Conservation (phyloP, 139 green algal genomes). For the Raphidocelis subcapitata region DNA sequence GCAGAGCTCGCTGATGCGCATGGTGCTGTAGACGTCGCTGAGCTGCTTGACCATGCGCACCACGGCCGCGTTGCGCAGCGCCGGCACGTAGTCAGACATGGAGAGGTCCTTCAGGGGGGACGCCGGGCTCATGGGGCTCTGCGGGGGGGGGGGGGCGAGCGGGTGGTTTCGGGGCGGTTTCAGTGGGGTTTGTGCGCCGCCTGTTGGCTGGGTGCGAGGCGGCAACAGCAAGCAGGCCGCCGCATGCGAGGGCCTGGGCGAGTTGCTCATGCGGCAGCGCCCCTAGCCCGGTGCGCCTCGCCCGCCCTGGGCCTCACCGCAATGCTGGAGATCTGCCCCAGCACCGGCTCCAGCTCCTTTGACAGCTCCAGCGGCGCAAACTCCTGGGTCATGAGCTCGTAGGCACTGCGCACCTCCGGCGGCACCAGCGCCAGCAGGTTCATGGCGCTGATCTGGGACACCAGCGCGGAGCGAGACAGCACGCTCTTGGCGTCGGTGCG, state of each 20-base stretch:
- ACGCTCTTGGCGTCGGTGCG: conserved; percentile 34
- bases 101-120: conserved; percentile 64
- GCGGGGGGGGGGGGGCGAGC: too few species aligned
- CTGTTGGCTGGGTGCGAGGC: too few species aligned
- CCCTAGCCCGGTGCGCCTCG: too few species aligned
- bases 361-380: conserved; percentile 95
- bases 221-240: too few species aligned
- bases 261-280: too few species aligned
- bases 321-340: conserved; percentile 80
- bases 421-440: conserved; percentile 82
- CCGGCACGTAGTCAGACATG: conserved; percentile 44
- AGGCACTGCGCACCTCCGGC: conserved; percentile 70
- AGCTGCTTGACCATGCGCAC: conserved; percentile 93
- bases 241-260: too few species aligned
- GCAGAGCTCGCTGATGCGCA: conserved; percentile 50
- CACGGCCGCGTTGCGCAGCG: conserved; percentile 69
- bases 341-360: conserved; percentile 70
- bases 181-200: too few species aligned
- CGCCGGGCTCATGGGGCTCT: conserved; percentile 46
- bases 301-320: too few species aligned
- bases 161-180: too few species aligned
- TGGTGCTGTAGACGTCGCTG: conserved; percentile 62
- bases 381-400: conserved; percentile 73
- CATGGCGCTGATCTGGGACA: conserved; percentile 75
- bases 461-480: conserved; percentile 72